These are phyloP conservation scores for Emergomyces orientalis DNA, from an alignment of 2,329 filamentous ascomycete species.

Conservation along the genomic window DNA sequence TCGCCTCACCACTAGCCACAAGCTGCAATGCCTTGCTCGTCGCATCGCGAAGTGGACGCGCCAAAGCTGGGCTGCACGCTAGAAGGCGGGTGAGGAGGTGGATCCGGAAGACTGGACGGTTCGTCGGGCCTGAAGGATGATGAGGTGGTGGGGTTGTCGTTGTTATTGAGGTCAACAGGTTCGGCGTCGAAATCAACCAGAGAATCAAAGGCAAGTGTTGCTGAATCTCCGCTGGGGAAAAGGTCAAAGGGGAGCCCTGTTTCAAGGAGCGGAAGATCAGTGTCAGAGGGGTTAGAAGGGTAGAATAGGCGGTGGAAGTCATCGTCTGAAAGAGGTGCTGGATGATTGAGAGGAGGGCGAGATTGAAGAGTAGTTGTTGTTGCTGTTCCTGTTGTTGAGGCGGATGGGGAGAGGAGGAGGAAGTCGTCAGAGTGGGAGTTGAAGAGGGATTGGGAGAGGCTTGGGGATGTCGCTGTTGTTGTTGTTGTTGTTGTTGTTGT, in stretches of 20 bases:
- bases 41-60: conserved; percentile 46
- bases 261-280: conserved; percentile 70
- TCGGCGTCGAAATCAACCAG: conserved; percentile 48
- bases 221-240: conserved; percentile 43
- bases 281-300: conserved; percentile 57
- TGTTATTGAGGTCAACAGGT: conserved; percentile 36
- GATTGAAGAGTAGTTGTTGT: conserved; percentile 23
- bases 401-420: neutral
- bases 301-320: conserved; percentile 52
- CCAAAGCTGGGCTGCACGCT: conserved; percentile 46
- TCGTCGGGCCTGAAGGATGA: neutral
- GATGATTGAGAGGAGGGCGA: conserved; percentile 51
- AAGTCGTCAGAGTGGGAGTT: conserved; percentile 26
- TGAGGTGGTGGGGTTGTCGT: conserved; percentile 20
- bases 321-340: conserved; percentile 59
- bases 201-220: conserved; percentile 46
- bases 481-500: conserved; percentile 16
- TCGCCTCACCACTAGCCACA: conserved; percentile 35
- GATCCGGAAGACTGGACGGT: conserved; percentile 42
- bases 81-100: conserved; percentile 43
- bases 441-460: conserved; percentile 33
- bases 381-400: neutral
- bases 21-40: conserved; percentile 46
- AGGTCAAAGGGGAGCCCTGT: conserved; percentile 65
- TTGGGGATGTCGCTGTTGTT: conserved; percentile 35